Percentiles rank a stretch among this genome's conserved stretches.
Evolutionary conservation across 345 rosid genomes (phyloP).

Genomic region (Clausena lansium): DNA sequence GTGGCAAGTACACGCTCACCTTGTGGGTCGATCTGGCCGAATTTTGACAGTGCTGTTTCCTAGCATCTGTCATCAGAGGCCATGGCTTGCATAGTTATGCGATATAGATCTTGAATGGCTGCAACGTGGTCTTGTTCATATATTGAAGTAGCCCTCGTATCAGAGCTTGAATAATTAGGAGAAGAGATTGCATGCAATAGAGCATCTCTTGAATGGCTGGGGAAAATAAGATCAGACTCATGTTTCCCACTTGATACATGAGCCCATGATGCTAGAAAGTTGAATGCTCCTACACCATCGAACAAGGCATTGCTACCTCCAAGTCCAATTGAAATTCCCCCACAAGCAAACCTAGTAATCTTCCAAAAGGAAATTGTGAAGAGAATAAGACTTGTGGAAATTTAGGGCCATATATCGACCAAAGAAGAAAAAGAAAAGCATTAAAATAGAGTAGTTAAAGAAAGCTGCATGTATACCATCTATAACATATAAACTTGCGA

Average conservation of each 20-base stretch:
- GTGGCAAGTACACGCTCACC: slow-evolving; percentile 13
- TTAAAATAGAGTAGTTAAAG: not conserved
- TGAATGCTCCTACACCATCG: slow-evolving; percentile 20
- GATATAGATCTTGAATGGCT: slow-evolving; percentile 24
- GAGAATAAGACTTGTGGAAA: not conserved
- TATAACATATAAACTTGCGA: not conserved
- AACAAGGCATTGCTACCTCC: slow-evolving; percentile 30
- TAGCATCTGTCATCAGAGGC: slow-evolving; percentile 22
- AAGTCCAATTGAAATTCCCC: slow-evolving; percentile 20
- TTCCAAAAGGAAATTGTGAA: not conserved
- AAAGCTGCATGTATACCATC: not conserved
- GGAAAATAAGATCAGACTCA: slow-evolving; percentile 13
- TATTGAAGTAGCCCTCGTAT: slow-evolving; percentile 10
- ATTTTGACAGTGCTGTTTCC: slow-evolving; percentile 19
- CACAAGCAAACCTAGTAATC: slow-evolving; percentile 28
- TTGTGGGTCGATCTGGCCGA: slow-evolving; percentile 11
- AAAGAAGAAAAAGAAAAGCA: not conserved
- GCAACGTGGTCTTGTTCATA: slow-evolving; percentile 23
- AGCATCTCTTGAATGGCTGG: slow-evolving; percentile 24
- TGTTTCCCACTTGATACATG: slow-evolving; percentile 12
- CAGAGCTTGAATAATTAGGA: slow-evolving; percentile 12
- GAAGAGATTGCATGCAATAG: slow-evolving; percentile 14
- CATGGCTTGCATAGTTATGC: slow-evolving; percentile 24
- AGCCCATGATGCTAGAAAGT: slow-evolving; percentile 28
- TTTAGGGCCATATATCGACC: not conserved